Percentiles rank a stretch among this genome's conserved stretches.
phyloP scores from a whole-genome alignment of 2,329 filamentous ascomycete species.

The Ilyonectria sp. region DNA sequence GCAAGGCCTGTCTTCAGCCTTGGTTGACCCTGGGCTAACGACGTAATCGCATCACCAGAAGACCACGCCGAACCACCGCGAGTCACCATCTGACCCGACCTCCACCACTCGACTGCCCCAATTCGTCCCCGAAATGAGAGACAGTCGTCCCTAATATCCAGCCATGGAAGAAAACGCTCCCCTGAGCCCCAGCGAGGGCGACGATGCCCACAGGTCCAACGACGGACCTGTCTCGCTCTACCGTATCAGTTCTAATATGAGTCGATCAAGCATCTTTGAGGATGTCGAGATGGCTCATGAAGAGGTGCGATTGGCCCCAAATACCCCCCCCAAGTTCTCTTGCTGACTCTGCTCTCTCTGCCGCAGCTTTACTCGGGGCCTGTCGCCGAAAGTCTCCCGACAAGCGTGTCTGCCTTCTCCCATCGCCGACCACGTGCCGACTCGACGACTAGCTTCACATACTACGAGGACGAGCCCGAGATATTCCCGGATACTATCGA shows the following conservation, averaged over 20 bases:
- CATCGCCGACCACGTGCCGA: slow-evolving; percentile 86
- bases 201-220: slow-evolving; percentile 39
- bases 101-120: slow-evolving; percentile 9
- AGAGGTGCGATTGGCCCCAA: slow-evolving; percentile 72
- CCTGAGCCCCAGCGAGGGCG: slow-evolving; percentile 38
- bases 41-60: slow-evolving; percentile 40
- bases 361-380: slow-evolving; percentile 88
- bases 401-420: slow-evolving; percentile 91
- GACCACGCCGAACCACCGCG: not conserved
- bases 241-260: slow-evolving; percentile 78
- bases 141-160: slow-evolving; percentile 25
- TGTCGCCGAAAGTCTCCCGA: slow-evolving; percentile 95
- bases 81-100: slow-evolving; percentile 9
- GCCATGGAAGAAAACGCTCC: slow-evolving; percentile 50
- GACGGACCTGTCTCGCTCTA: slow-evolving; percentile 64
- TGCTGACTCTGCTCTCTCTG: slow-evolving; percentile 34
- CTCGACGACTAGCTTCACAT: slow-evolving; percentile 91
- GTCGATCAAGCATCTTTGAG: slow-evolving; percentile 86
- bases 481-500: slow-evolving; percentile 53
- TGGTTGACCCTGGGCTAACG: slow-evolving; percentile 40
- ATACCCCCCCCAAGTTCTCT: not conserved
- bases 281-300: slow-evolving; percentile 99
- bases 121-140: slow-evolving; percentile 38
- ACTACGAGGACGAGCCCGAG: slow-evolving; percentile 78
- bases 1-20: slow-evolving; percentile 41